These are phyloP conservation scores for Saprolegnia parasitica DNA, from an alignment of 352 stramenopile species.

Conservation along the genomic window DNA sequence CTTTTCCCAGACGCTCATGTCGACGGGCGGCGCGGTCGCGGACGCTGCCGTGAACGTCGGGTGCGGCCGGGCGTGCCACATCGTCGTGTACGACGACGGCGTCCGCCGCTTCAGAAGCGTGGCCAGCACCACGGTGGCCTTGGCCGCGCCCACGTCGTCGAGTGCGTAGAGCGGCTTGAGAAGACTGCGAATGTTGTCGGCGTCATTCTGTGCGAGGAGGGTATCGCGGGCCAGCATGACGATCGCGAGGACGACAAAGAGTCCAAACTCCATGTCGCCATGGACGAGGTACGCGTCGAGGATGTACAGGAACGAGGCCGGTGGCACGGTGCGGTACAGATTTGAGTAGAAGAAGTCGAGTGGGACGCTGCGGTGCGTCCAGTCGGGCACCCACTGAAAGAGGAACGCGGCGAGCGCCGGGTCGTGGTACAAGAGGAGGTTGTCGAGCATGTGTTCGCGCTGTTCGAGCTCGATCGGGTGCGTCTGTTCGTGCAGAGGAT, in stretches of 20 bases:
- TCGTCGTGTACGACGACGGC: slow-evolving; percentile 32
- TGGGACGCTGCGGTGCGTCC: slow-evolving; percentile 14
- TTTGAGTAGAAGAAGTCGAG: slow-evolving; percentile 57
- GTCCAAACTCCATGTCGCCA: slow-evolving; percentile 55
- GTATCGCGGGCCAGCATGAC: slow-evolving; percentile 45
- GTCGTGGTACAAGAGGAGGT: slow-evolving; percentile 71
- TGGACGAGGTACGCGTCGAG: slow-evolving; percentile 80
- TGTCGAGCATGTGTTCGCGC: slow-evolving; percentile 61
- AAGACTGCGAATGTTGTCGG: slow-evolving; percentile 41
- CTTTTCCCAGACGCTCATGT: slow-evolving; percentile 19
- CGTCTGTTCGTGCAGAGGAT: neutral
- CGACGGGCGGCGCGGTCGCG: neutral
- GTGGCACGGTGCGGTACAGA: slow-evolving; percentile 59
- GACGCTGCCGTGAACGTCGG: neutral
- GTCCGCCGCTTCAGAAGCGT: slow-evolving; percentile 55
- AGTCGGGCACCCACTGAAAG: slow-evolving; percentile 57
- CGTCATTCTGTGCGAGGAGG: slow-evolving; percentile 36
- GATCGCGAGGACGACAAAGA: slow-evolving; percentile 63
- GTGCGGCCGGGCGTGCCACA: neutral
- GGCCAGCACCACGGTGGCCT: slow-evolving; percentile 35
- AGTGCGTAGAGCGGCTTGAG: slow-evolving; percentile 34
- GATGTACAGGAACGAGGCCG: slow-evolving; percentile 55
- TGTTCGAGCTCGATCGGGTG: slow-evolving; percentile 30
- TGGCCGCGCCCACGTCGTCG: neutral
- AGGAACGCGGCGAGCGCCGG: slow-evolving; percentile 59